Evolutionary conservation across 192 early-diverging fungal genomes (phyloP).

Genomic region (Spizellomyces punctatus): DNA sequence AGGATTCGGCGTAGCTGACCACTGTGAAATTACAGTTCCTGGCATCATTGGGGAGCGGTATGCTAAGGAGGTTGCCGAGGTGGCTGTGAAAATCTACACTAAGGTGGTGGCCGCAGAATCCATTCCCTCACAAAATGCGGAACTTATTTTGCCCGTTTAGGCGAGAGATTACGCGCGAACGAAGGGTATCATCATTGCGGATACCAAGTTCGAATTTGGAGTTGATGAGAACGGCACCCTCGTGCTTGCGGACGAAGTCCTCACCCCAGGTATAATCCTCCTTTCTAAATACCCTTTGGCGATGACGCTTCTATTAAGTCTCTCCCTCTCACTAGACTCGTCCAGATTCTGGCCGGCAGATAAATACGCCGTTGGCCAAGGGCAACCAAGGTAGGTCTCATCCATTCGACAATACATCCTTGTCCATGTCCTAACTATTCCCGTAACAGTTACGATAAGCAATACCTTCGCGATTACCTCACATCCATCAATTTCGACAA

Average conservation of each 20-base stretch:
- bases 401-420: not conserved
- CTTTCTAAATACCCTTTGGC: not conserved
- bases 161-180: slow-evolving; percentile 81
- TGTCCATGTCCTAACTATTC: not conserved
- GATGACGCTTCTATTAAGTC: not conserved
- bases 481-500: slow-evolving; percentile 87
- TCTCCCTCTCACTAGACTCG: slow-evolving; percentile 65
- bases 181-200: slow-evolving; percentile 97
- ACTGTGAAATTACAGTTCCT: slow-evolving; percentile 28
- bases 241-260: slow-evolving; percentile 92
- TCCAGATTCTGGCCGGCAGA: slow-evolving; percentile 95
- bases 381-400: slow-evolving; percentile 61
- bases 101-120: slow-evolving; percentile 35
- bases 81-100: slow-evolving; percentile 81
- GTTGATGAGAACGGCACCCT: slow-evolving; percentile 78
- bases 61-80: slow-evolving; percentile 73
- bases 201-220: slow-evolving; percentile 99
- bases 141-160: slow-evolving; percentile 21
- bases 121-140: too few relatives aligned
- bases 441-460: slow-evolving; percentile 86
- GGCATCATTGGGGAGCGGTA: slow-evolving; percentile 82
- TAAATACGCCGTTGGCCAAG: slow-evolving; percentile 74
- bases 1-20: not conserved
- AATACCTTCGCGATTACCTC: slow-evolving; percentile 95
- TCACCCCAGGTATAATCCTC: slow-evolving; percentile 78